phyloP scores from a whole-genome alignment of 805 yeast species.

The Hanseniaspora occidentalis region DNA sequence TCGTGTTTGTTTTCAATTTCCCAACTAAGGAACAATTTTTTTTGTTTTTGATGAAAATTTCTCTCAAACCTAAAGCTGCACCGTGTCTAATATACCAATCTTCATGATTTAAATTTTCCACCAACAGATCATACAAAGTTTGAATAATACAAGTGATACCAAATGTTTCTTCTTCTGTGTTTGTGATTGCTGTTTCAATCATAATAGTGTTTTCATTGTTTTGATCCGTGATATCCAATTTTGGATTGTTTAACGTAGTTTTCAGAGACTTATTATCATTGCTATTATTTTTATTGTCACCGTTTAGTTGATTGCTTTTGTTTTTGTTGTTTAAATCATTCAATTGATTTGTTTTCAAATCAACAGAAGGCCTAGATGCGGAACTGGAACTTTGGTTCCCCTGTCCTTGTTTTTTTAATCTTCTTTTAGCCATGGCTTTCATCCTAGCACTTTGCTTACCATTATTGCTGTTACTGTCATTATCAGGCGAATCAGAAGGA shows the following conservation, averaged over 20 bases:
- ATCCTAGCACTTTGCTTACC: slow-evolving; percentile 53
- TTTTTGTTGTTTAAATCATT: slow-evolving; percentile 16
- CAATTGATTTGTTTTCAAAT: slow-evolving; percentile 8
- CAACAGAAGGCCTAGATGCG: slow-evolving; percentile 21
- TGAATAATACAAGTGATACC: slow-evolving; percentile 89
- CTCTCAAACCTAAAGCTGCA: slow-evolving; percentile 84
- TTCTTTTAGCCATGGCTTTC: slow-evolving; percentile 88
- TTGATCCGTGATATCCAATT: slow-evolving; percentile 60
- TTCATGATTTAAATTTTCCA: slow-evolving; percentile 71
- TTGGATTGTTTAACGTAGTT: slow-evolving; percentile 22
- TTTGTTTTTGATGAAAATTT: slow-evolving; percentile 40
- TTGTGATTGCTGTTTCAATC: slow-evolving; percentile 65
- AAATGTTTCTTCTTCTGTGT: slow-evolving; percentile 58
- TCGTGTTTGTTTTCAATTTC: slow-evolving; percentile 51
- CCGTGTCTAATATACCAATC: slow-evolving; percentile 96
- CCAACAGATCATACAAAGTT: slow-evolving; percentile 73
- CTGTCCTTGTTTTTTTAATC: slow-evolving; percentile 63
- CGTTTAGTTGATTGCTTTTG: slow-evolving; percentile 18
- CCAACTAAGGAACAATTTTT: slow-evolving; percentile 84
- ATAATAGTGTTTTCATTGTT: slow-evolving; percentile 72
- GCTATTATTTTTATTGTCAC: slow-evolving; percentile 10
- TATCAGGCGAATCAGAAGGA: slow-evolving; percentile 11
- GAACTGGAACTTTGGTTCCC: slow-evolving; percentile 13
- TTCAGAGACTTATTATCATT: slow-evolving; percentile 15
- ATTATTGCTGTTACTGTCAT: slow-evolving; percentile 2